A percentile compares a stretch with the other conserved stretches of the same genome.
Conservation (phyloP, 2,329 filamentous ascomycete genomes). For the Penicillium sp. region DNA sequence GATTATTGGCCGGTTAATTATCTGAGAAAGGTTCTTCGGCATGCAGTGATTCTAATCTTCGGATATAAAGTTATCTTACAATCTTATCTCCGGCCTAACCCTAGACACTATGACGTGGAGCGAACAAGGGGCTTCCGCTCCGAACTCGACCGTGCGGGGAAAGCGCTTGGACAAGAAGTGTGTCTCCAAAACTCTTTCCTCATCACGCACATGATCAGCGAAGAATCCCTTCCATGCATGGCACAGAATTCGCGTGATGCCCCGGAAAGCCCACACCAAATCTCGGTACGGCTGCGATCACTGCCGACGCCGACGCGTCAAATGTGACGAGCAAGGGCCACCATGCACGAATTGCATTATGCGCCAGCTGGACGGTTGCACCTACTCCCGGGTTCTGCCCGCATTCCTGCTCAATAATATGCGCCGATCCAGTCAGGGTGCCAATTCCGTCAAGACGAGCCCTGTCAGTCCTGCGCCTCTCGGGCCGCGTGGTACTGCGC, state of each 20-base stretch:
- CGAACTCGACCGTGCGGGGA: background rate
- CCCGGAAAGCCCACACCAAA: slow-evolving; percentile 24
- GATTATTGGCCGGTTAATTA: too few species aligned
- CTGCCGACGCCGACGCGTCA: slow-evolving; percentile 21
- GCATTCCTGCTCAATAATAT: slow-evolving; percentile 3
- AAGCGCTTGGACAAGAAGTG: background rate
- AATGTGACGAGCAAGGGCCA: slow-evolving; percentile 37
- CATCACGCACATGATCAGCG: background rate
- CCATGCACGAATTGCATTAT: slow-evolving; percentile 33
- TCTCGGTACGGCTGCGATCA: slow-evolving; percentile 28
- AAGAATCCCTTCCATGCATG: background rate
- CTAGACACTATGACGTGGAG: background rate
- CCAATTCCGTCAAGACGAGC: background rate
- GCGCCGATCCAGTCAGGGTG: background rate
- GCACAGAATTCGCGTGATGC: slow-evolving; percentile 4
- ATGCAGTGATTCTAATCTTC: too few species aligned
- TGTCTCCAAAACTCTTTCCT: background rate
- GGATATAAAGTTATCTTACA: background rate
- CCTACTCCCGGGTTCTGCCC: slow-evolving; percentile 19
- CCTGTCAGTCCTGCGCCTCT: background rate
- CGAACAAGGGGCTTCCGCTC: background rate
- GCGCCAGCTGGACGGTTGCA: slow-evolving; percentile 27
- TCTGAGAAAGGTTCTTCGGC: too few species aligned
- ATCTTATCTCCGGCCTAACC: background rate
- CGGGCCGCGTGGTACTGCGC: background rate